These are phyloP conservation scores for Halophytophthora batemanensis DNA, from an alignment of 352 stramenopile species.

Conservation along the genomic window DNA sequence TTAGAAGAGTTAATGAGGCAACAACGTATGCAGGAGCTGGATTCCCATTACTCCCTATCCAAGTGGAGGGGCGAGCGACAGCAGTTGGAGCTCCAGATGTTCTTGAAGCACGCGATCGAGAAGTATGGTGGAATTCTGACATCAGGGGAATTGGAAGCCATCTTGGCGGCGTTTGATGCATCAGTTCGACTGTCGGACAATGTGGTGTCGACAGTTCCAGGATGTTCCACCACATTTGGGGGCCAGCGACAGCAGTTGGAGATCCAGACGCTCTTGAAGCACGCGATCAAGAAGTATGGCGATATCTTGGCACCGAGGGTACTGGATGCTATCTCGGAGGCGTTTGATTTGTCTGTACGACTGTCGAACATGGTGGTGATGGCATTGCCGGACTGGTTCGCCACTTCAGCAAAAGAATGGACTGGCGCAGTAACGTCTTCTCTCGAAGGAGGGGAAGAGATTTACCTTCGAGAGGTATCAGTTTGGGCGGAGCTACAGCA, in stretches of 20 bases:
- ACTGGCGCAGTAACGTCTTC: background rate
- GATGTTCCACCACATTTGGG: slow-evolving; percentile 16
- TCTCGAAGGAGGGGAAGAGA: slow-evolving; percentile 3
- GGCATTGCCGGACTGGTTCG: slow-evolving; percentile 15
- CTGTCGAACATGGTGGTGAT: slow-evolving; percentile 3
- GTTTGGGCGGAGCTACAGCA: slow-evolving; percentile 9
- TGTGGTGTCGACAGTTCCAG: slow-evolving; percentile 6
- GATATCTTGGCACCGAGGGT: slow-evolving; percentile 3
- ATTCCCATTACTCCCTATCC: no score
- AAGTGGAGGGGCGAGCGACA: no score
- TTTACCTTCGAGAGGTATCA: slow-evolving; percentile 4
- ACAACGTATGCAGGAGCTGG: no score
- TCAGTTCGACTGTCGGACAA: background rate
- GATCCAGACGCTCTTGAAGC: slow-evolving; percentile 12
- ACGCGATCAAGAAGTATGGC: slow-evolving; percentile 6
- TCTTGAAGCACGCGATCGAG: slow-evolving; percentile 10
- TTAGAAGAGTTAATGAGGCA: no score
- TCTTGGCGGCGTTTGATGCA: slow-evolving; percentile 6
- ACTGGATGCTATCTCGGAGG: slow-evolving; percentile 3
- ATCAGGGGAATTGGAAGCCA: slow-evolving; percentile 3
- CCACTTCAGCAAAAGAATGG: slow-evolving; percentile 1
- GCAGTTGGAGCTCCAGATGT: slow-evolving; percentile 10
- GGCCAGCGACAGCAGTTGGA: slow-evolving; percentile 14
- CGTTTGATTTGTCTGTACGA: slow-evolving; percentile 5
- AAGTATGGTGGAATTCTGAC: slow-evolving; percentile 4